Evolutionary conservation across 345 rosid species (phyloP).

Genomic region (Gossypium herbaceum): DNA sequence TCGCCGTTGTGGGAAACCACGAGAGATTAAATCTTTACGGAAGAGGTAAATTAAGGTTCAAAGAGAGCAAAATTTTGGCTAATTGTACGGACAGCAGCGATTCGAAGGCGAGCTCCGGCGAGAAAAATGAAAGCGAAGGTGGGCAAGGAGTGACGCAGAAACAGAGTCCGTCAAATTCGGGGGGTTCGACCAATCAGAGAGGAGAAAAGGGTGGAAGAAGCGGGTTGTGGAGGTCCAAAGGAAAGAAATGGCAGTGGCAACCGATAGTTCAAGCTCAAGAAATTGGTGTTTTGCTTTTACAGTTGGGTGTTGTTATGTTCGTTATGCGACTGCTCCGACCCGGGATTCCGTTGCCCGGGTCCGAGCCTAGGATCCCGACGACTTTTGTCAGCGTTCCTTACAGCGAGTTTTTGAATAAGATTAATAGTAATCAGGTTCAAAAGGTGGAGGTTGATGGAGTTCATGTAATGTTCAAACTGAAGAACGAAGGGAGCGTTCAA

Average conservation of each 20-base stretch:
- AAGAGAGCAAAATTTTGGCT: conserved; percentile 39
- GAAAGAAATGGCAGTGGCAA: conserved; percentile 70
- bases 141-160: conserved; percentile 17
- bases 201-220: conserved; percentile 50
- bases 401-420: conserved; percentile 77
- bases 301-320: conserved; percentile 71
- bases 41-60: conserved; percentile 25
- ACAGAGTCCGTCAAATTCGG: conserved; percentile 31
- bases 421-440: conserved; percentile 59
- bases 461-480: conserved; percentile 76
- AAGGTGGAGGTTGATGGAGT: conserved; percentile 92
- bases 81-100: conserved; percentile 73
- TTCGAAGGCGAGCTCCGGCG: conserved; percentile 38
- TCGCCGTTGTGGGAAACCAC: conserved; percentile 11
- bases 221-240: conserved; percentile 65
- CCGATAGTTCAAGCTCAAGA: conserved; percentile 76
- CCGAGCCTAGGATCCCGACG: conserved; percentile 69
- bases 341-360: conserved; percentile 78
- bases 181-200: conserved; percentile 41
- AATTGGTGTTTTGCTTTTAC: conserved; percentile 70
- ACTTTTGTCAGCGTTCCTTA: conserved; percentile 70
- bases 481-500: conserved; percentile 38
- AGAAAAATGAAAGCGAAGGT: conserved; percentile 41
- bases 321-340: conserved; percentile 85
- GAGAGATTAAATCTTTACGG: conserved; percentile 28